Evolutionary conservation across 345 rosid species (phyloP), one percentile per base, ranked within the genome.

Genomic region (Linum tenue): DNA sequence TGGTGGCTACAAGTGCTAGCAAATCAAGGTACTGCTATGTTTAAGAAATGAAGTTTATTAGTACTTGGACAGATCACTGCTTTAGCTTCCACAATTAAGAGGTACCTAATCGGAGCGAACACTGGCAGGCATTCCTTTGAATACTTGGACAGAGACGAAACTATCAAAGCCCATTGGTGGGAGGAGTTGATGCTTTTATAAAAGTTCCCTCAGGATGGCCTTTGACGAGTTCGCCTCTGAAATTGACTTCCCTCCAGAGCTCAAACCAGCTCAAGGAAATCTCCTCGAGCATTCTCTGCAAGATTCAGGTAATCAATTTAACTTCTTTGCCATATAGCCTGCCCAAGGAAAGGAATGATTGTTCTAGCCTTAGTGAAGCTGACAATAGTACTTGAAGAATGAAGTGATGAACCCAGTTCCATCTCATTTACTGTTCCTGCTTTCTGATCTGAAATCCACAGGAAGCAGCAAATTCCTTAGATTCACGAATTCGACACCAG

Each of bases 161-260:
- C 73, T 40, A 55, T 88, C 51, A 67, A 77, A 55, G 94, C 81
- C 75, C 94, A 84, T 73, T 84, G 73, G 74, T 72, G 31, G 31
- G 31, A 55, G 82, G 85, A 68, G 66, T 89, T 66, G 85, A 88
- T 77, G 91, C 85, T 16, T 69, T 80, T 72, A 62, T 88, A 67
- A 81, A 84, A 72, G 74, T 81, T 8, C 67, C 85, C 69, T 85
- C 79, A 44, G 94, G 87, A 72, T 91, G 97, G 96, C 97, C 97
- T 16, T 55, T 80, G 11, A 61, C 56, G 61, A 65, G 67, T 73
- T 74, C 79, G 63, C 84, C 85, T 35, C 59, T 84, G 77, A 75
- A 79, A 66, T 57, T 86, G 65, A 67, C 71, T 55, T 82, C 85
- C 57, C 68, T 86, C 62, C 78, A 83, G 78, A 80, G 67, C 75